Conservation (phyloP, 768 basidiomycete genomes). For the Rhodotorula toruloides region DNA sequence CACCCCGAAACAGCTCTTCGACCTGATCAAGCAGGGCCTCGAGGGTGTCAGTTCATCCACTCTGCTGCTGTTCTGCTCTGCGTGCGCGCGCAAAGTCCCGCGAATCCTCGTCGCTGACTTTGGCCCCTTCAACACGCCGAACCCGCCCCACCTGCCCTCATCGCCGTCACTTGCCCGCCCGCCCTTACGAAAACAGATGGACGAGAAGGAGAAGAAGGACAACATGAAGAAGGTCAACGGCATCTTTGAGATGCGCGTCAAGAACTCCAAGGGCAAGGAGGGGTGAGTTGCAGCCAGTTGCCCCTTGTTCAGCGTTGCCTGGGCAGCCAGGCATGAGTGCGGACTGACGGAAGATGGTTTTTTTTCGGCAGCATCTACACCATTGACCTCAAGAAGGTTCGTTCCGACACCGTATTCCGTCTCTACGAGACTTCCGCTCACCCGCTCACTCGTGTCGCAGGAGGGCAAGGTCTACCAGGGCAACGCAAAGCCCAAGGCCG, state of each 20-base stretch:
- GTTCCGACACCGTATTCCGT: constrained; percentile 13
- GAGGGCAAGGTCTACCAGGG: constrained; percentile 72
- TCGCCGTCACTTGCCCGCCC: neutral
- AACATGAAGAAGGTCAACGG: constrained; percentile 47
- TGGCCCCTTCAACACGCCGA: constrained; percentile 9
- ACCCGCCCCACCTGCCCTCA: neutral
- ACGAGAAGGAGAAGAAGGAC: constrained; percentile 45
- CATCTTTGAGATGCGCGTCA: constrained; percentile 33
- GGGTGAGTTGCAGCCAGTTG: no score
- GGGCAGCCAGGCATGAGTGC: no score
- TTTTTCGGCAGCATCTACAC: no score
- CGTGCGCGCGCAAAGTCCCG: no score
- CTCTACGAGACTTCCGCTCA: neutral
- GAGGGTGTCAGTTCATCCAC: constrained; percentile 27
- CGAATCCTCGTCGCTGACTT: neutral
- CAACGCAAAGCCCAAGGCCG: constrained; percentile 62
- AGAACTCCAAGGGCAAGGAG: constrained; percentile 72
- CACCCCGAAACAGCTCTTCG: constrained; percentile 13
- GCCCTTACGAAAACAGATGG: constrained; percentile 28
- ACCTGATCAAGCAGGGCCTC: constrained; percentile 44
- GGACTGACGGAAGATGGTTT: no score
- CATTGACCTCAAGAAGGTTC: constrained; percentile 75
- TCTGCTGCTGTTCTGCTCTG: fast-evolving
- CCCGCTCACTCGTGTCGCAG: constrained; percentile 43
- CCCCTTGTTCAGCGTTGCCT: no score